These are phyloP conservation scores for Eimeria necatrix DNA, from an alignment of 169 alveolate species.

Conservation along the genomic window DNA sequence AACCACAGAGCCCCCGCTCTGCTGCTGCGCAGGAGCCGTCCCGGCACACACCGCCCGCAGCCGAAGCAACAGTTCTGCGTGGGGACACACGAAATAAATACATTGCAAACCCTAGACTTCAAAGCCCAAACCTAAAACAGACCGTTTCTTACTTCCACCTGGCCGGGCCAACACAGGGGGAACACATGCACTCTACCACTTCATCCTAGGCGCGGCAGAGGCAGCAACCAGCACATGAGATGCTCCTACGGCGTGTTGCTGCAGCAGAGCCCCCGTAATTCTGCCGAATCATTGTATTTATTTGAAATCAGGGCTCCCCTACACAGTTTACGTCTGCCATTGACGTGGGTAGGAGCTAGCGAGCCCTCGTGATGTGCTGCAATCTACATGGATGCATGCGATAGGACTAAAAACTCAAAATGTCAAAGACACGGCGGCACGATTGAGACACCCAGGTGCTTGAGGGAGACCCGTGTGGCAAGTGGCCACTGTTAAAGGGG, in stretches of 20 bases:
- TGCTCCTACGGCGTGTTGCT: background rate
- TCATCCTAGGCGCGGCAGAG: background rate
- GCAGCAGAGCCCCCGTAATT: background rate
- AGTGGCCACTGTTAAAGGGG: no score
- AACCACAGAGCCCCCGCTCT: constrained; percentile 14
- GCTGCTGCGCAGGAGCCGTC: constrained; percentile 43
- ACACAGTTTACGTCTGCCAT: no score
- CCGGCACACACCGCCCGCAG: constrained; percentile 57
- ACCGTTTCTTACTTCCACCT: background rate
- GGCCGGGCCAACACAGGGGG: constrained; percentile 5
- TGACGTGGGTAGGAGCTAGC: no score
- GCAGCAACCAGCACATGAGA: constrained; percentile 3
- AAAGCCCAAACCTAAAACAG: constrained; percentile 11
- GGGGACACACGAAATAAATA: background rate
- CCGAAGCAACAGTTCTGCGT: constrained; percentile 10
- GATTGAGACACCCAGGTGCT: no score
- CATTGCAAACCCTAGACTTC: background rate
- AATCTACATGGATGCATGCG: no score
- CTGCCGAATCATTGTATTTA: no score
- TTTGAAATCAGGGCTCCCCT: no score
- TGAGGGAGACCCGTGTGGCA: no score
- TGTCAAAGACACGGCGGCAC: no score
- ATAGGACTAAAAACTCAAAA: no score
- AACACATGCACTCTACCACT: background rate
- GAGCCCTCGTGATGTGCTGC: no score